Conservation (phyloP, 768 basidiomycete genomes). For the Termitomyces eurrhizus region DNA sequence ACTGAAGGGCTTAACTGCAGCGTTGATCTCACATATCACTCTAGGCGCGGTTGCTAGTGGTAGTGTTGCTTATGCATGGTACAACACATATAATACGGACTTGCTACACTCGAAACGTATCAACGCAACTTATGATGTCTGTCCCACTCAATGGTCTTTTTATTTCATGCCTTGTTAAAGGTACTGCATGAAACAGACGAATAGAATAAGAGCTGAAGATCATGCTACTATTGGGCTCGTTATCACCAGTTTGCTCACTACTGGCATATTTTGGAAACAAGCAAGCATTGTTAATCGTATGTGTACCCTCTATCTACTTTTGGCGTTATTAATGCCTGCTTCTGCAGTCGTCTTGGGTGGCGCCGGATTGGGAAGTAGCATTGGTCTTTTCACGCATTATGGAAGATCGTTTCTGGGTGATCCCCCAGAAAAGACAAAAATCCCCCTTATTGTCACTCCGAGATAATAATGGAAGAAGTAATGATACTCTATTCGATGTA, state of each 20-base stretch:
- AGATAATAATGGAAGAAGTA: constrained; percentile 10
- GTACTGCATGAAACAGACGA: constrained; percentile 34
- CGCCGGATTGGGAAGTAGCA: constrained; percentile 59
- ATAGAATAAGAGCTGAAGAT: constrained; percentile 62
- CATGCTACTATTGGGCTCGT: constrained; percentile 72
- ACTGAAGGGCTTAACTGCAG: not conserved
- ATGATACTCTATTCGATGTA: not conserved
- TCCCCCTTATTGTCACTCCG: constrained; percentile 17
- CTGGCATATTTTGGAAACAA: constrained; percentile 71
- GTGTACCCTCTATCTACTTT: constrained; percentile 13
- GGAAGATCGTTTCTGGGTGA: constrained; percentile 52
- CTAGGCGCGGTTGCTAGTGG: constrained; percentile 51
- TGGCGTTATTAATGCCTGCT: not conserved
- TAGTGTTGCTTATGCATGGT: constrained; percentile 57
- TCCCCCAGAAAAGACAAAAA: constrained; percentile 35
- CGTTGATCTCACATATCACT: constrained; percentile 1
- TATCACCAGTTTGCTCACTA: constrained; percentile 57
- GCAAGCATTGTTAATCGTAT: constrained; percentile 59
- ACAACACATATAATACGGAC: constrained; percentile 48
- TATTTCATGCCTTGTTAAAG: constrained; percentile 3
- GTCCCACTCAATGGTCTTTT: constrained; percentile 6
- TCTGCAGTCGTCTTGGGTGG: constrained; percentile 66
- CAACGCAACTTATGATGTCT: constrained; percentile 56
- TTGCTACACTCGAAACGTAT: constrained; percentile 47
- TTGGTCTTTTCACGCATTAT: constrained; percentile 58